Evolutionary conservation across 768 basidiomycete genomes (phyloP).

Genomic region (Udeniomyces megalosporus): DNA sequence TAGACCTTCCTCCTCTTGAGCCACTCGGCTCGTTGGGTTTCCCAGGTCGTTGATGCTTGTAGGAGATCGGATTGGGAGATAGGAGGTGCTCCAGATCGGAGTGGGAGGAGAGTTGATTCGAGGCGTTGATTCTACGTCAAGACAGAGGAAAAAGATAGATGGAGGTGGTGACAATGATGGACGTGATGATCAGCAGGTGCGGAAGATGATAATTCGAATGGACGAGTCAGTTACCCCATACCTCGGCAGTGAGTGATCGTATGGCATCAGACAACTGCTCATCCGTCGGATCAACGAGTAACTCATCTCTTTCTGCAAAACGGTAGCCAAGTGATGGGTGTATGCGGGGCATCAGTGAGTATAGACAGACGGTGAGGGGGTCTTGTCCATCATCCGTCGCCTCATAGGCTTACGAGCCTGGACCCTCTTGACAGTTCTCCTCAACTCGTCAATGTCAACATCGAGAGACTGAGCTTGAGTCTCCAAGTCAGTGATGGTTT

Average conservation of each 20-base stretch:
- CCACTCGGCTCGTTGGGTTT: conserved; percentile 1
- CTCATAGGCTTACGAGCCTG: neutral
- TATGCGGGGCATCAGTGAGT: neutral
- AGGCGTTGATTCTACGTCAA: conserved; percentile 6
- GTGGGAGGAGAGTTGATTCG: neutral
- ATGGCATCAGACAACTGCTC: no score
- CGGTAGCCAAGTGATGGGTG: no score
- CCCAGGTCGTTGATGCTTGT: neutral
- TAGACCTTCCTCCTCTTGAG: conserved; percentile 1
- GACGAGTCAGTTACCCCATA: neutral
- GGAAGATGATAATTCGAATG: no score
- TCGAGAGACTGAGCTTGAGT: neutral
- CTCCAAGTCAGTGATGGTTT: neutral
- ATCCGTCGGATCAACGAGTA: no score
- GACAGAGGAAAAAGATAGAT: neutral
- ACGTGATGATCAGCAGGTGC: no score
- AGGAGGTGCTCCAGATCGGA: conserved; percentile 1
- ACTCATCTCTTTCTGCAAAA: no score
- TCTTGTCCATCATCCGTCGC: no score
- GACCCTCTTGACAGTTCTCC: neutral
- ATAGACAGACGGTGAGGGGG: neutral
- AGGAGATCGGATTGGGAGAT: conserved; percentile 3
- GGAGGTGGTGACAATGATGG: neutral
- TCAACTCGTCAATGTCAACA: neutral
- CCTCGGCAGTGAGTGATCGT: no score